These are phyloP conservation scores for Hypoxylon lienhwacheense DNA, from an alignment of 495 filamentous ascomycete species.

Conservation along the genomic window DNA sequence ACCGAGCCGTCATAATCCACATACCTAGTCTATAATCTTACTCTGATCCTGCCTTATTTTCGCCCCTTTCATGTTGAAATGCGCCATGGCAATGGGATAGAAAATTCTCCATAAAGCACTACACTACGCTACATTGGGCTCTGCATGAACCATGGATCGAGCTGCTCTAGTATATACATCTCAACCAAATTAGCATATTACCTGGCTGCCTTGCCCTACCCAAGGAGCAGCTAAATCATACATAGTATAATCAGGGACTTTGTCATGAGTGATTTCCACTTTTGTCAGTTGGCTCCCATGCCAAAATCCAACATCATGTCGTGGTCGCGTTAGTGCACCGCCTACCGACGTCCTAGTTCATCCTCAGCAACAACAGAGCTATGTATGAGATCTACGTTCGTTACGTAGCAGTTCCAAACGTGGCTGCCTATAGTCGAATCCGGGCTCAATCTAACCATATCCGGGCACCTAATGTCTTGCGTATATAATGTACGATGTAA, in stretches of 20 bases:
- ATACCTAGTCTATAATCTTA: too few species aligned
- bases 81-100: too few species aligned
- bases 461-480: too few species aligned
- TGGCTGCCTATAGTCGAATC: neutral
- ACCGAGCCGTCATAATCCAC: too few species aligned
- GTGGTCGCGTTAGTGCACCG: neutral
- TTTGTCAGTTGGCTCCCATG: constrained; percentile 10
- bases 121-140: too few species aligned
- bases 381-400: neutral
- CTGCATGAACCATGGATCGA: too few species aligned
- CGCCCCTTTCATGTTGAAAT: too few species aligned
- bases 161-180: too few species aligned
- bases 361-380: constrained; percentile 4
- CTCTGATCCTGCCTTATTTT: too few species aligned
- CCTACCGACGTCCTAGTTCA: neutral
- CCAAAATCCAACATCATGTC: neutral
- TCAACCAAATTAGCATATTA: constrained; percentile 2
- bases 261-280: constrained; percentile 8
- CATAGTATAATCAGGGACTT: constrained; percentile 2
- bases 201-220: constrained; percentile 4
- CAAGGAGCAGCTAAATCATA: too few species aligned
- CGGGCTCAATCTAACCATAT: neutral
- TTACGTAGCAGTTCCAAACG: constrained; percentile 5
- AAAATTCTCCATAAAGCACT: too few species aligned
- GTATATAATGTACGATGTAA: constrained; percentile 1